Percentiles rank a stretch among this genome's conserved stretches.
Evolutionary conservation across 1,139 yeast genomes (phyloP).

Genomic region (Debaryomycetaceae sp.): DNA sequence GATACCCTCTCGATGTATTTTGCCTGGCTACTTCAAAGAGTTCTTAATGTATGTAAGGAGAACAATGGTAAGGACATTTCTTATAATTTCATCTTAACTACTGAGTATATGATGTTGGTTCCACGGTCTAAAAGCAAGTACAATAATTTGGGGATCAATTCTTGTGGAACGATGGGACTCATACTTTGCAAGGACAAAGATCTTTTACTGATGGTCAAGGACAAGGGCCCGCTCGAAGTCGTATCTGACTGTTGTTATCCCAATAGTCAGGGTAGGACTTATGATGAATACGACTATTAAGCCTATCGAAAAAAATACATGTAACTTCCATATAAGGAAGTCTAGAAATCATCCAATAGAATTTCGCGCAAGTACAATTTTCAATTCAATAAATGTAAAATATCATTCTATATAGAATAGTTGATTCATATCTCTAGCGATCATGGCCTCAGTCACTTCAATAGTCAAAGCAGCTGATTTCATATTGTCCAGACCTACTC

Average conservation of each 20-base stretch:
- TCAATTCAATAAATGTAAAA: background rate
- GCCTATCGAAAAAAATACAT: conserved; percentile 1
- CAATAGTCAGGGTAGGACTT: conserved; percentile 35
- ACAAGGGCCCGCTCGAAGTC: conserved; percentile 44
- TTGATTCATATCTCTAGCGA: conserved; percentile 1
- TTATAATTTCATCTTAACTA: conserved; percentile 79
- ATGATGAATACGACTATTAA: conserved; percentile 39
- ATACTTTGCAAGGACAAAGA: conserved; percentile 71
- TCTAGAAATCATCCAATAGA: conserved; percentile 21
- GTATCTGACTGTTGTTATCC: conserved; percentile 65
- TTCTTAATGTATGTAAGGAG: conserved; percentile 62
- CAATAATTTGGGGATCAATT: conserved; percentile 58
- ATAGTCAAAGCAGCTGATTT: conserved; percentile 79
- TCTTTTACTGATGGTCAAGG: conserved; percentile 34
- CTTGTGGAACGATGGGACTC: conserved; percentile 79
- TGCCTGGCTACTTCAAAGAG: conserved; percentile 66
- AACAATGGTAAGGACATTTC: conserved; percentile 46
- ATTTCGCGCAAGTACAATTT: conserved; percentile 1
- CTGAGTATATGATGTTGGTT: conserved; percentile 78
- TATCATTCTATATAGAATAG: background rate
- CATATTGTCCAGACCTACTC: conserved; percentile 76
- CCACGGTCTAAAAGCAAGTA: conserved; percentile 58
- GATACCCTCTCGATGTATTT: conserved; percentile 61
- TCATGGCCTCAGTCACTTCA: conserved; percentile 74
- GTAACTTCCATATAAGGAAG: conserved; percentile 19